Base-by-base conservation (phyloP, 495 filamentous ascomycete species). In the Trichodelitschia bisporula region DNA sequence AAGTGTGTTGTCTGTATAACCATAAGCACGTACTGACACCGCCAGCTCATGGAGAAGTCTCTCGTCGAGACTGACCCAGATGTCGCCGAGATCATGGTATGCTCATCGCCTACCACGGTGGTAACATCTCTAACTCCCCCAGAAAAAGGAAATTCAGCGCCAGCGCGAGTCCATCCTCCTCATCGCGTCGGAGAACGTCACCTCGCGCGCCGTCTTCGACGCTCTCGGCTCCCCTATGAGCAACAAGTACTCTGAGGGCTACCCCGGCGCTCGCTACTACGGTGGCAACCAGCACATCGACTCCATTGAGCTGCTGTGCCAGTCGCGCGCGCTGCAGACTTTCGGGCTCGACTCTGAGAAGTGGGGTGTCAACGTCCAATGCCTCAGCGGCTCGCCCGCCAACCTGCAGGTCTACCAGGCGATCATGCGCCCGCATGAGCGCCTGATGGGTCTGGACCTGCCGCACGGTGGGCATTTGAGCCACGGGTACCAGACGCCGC, bases 361-460 rank as follows among this genome's bases (percentile, higher is more conserved):
- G 57, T 99, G 86, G 86, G 86, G 89, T 45, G 86, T 99, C 61
- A 99, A 99, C 48, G 86, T 99, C 30, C 86, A 99, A 59, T 80
- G 75, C 49, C 54, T 99, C 51, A 77, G 70, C 51, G 79, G 82
- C 36, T 77, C 68, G 53, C 86, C 86, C 36, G 86, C 86, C 54
- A 99, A 99, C 56, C 56, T 99, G 36, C 84, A 97, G 63, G 82
- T 90, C 40, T 95, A 99, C 62, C 89, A 95, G 62, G 86, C 86
- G 36, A 72, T 99, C 48, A 93, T 97, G 83, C 71, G 72, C 47
- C 79, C 80, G 19, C 86, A 93, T 49, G 86, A 93, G 40, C 67
- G 86, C 40, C 56, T 99, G 40, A 95, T 99, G 89, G 86, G 89
- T 42, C 59, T 99, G 41, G 86, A 99, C 48, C 64, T 99, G 32